A percentile compares a stretch with the other conserved stretches of the same genome.
phyloP scores from a whole-genome alignment of 1,284 basidiomycete genomes.

The Microbotryum scabiosae region DNA sequence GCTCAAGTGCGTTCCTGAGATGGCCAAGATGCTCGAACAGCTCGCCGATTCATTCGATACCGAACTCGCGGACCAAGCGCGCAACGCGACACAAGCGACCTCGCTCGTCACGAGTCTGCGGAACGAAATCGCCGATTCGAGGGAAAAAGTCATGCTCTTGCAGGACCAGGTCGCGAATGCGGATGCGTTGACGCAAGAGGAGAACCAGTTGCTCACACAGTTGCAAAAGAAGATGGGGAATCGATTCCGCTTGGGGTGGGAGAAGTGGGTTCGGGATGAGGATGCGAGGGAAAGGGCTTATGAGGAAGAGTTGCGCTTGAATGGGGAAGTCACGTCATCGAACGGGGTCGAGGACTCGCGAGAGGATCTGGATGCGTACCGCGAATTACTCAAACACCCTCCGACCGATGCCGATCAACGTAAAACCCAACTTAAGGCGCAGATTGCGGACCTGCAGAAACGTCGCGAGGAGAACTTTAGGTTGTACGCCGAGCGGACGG shows the following conservation, averaged over 20 bases:
- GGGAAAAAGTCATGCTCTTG: conserved; percentile 63
- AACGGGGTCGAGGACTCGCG: background rate
- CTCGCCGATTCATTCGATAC: conserved; percentile 89
- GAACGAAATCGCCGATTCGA: conserved; percentile 81
- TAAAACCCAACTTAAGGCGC: conserved; percentile 55
- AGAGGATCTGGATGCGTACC: conserved; percentile 36
- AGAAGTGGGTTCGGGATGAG: conserved; percentile 82
- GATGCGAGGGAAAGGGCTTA: conserved; percentile 59
- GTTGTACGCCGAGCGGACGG: conserved; percentile 66
- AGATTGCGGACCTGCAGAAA: conserved; percentile 57
- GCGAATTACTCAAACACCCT: conserved; percentile 35
- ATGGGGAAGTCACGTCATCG: conserved; percentile 3
- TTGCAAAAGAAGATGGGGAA: conserved; percentile 67
- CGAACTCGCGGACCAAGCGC: conserved; percentile 83
- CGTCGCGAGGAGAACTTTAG: conserved; percentile 63
- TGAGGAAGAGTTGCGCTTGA: conserved; percentile 1
- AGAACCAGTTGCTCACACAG: conserved; percentile 58
- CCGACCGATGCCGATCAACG: conserved; percentile 44
- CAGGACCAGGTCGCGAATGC: conserved; percentile 61
- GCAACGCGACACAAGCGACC: conserved; percentile 83
- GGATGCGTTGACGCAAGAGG: conserved; percentile 53
- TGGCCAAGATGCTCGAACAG: conserved; percentile 76
- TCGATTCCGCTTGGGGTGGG: conserved; percentile 75
- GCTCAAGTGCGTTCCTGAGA: conserved; percentile 72
- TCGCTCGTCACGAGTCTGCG: conserved; percentile 80